Base-by-base conservation (phyloP, 257 asterid genomes). In the Rhazya stricta region DNA sequence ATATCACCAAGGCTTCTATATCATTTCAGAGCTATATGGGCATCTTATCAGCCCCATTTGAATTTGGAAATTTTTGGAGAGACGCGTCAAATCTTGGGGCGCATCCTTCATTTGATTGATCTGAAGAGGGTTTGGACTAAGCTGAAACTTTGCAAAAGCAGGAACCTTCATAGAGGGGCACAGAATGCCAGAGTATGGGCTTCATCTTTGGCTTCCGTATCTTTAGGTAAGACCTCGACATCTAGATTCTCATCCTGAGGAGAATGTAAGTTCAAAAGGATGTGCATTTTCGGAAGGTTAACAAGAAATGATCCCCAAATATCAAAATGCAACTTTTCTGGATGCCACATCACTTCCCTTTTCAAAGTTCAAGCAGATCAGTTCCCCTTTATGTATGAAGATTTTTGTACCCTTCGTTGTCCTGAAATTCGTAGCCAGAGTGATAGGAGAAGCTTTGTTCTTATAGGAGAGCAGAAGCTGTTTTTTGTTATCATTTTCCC, bases 171-270 rank as follows among this genome's bases (percentile, higher is more conserved):
- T 46, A 77, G 66, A 67, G 89, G 96, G n/a, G 94, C 96, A 4
- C 78, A 86, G 81, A 90, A 82, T 77, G 95, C 95, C 65, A 83
- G 86, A 76, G 95, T 90, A 57, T 91, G 96, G 97, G 97, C 96
- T 13, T 91, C 91, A 1, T 92, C 98, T 19, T 75, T 91, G 78
- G 88, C 97, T 25, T 88, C 94, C 1, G 91, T 90, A 30, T 90
- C 96, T 25, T 72, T 87, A 73, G 92, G 94, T 51, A 81, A 88
- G 83, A 68, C 94, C 0, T 82, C 94, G 25, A 68, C 88, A 2
- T 72, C 91, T 8, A 79, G 89, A 80, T 72, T 81, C 67, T 80
- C 86, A 68, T 71, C 84, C 76, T 81, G 85, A 10, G 82, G 82
- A 60, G 83, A 76, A 65, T 16, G 34, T 16, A 18, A 23, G 10